phyloP scores from a whole-genome alignment of 2,329 filamentous ascomycete species.

The Stachybotrys elegans region DNA sequence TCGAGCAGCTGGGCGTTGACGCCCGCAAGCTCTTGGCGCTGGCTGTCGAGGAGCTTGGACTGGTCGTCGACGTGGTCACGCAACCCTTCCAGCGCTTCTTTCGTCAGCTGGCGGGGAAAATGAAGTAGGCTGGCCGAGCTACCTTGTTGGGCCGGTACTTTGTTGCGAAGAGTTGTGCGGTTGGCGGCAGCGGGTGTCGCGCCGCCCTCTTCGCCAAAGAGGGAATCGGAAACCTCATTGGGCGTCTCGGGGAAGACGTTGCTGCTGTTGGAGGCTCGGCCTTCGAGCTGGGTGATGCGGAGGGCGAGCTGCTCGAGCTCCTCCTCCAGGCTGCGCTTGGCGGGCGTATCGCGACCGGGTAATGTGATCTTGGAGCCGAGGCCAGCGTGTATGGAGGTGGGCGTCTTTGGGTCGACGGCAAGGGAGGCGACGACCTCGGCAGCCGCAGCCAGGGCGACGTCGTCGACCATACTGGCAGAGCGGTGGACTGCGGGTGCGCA shows the following conservation, averaged over 20 bases:
- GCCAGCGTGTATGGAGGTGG: constrained; percentile 32
- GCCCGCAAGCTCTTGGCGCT: constrained; percentile 78
- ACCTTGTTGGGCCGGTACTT: constrained; percentile 37
- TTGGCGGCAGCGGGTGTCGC: constrained; percentile 36
- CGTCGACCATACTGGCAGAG: constrained; percentile 42
- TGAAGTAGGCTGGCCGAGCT: constrained; percentile 31
- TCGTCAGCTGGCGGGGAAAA: constrained; percentile 54
- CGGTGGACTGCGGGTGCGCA: constrained; percentile 20
- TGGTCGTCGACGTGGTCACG: constrained; percentile 91
- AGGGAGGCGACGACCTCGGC: constrained; percentile 50
- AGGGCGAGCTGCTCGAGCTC: constrained; percentile 76
- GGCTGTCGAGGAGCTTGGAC: constrained; percentile 83
- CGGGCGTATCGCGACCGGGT: constrained; percentile 69
- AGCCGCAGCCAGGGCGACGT: constrained; percentile 48
- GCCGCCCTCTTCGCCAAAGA: constrained; percentile 54
- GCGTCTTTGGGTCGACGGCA: constrained; percentile 37
- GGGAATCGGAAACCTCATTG: constrained; percentile 65
- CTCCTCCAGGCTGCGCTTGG: constrained; percentile 74
- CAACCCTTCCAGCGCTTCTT: constrained; percentile 79
- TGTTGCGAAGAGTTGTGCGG: constrained; percentile 38
- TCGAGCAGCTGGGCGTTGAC: constrained; percentile 81
- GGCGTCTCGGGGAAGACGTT: constrained; percentile 73
- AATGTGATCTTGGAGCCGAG: constrained; percentile 56
- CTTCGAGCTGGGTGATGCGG: constrained; percentile 78
- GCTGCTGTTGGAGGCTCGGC: constrained; percentile 59